These are phyloP conservation scores for Alternaria postmessia DNA, from an alignment of 2,329 filamentous ascomycete species.

Conservation along the genomic window DNA sequence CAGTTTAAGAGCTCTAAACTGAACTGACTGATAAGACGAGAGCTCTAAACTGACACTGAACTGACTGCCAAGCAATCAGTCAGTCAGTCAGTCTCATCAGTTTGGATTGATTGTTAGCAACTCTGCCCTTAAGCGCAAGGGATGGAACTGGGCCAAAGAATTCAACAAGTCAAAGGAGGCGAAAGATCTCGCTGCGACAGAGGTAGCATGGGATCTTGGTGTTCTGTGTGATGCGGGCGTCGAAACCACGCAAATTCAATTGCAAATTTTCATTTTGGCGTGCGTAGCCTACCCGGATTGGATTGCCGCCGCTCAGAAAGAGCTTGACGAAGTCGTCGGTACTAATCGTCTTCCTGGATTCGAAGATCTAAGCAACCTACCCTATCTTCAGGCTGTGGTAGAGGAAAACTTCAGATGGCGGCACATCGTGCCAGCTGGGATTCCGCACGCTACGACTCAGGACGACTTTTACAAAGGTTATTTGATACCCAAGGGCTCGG, in stretches of 20 bases:
- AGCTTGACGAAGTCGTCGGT: neutral
- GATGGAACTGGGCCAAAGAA: too few relatives aligned
- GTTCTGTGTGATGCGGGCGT: neutral
- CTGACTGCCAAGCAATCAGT: too few relatives aligned
- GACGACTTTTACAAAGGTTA: neutral
- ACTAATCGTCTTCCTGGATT: neutral
- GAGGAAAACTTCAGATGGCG: neutral
- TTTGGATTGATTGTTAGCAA: too few relatives aligned
- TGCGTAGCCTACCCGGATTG: neutral
- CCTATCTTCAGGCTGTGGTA: neutral
- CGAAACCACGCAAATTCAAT: neutral
- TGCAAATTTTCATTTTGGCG: neutral
- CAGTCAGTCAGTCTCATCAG: too few relatives aligned
- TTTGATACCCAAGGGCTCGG: slow-evolving; percentile 27
- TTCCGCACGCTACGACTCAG: neutral
- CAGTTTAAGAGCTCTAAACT: too few relatives aligned
- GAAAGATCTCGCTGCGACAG: too few relatives aligned
- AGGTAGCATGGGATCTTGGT: neutral
- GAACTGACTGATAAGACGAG: too few relatives aligned
- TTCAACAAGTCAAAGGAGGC: too few relatives aligned
- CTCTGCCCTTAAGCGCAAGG: too few relatives aligned
- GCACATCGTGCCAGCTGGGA: neutral
- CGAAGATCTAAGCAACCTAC: neutral
- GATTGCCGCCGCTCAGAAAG: neutral
- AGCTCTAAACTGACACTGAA: too few relatives aligned